Evolutionary conservation across 2,329 filamentous ascomycete genomes (phyloP).

Genomic region (Penicillium thymicola): DNA sequence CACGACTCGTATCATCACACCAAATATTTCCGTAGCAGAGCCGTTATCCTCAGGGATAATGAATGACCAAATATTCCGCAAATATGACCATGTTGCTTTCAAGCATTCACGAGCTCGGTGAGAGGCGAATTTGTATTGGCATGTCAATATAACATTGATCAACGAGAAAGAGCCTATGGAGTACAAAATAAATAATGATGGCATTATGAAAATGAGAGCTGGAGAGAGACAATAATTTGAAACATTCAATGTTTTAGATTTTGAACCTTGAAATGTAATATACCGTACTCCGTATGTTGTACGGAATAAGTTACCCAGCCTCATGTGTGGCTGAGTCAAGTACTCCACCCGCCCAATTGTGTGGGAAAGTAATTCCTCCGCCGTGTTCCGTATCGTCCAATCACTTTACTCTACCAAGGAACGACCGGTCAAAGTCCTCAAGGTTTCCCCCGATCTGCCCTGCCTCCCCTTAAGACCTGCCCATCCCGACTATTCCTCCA

Average conservation of each 20-base stretch:
- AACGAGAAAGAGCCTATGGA: background rate
- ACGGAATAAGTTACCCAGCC: conserved; percentile 2
- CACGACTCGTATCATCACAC: conserved; percentile 38
- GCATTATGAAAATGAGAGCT: background rate
- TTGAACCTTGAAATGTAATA: conserved; percentile 1
- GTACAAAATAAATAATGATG: background rate
- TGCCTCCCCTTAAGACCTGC: conserved; percentile 6
- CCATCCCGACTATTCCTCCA: background rate
- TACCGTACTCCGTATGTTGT: background rate
- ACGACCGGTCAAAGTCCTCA: conserved; percentile 11
- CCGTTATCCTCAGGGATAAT: conserved; percentile 28
- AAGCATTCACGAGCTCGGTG: conserved; percentile 5
- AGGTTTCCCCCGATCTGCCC: conserved; percentile 3
- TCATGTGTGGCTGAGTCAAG: conserved; percentile 13
- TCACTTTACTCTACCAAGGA: conserved; percentile 8
- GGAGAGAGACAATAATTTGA: conserved; percentile 9
- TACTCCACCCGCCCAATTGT: conserved; percentile 12
- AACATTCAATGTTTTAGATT: background rate
- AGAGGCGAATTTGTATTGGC: conserved; percentile 6
- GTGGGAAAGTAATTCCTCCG: conserved; percentile 8
- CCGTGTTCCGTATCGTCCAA: conserved; percentile 13
- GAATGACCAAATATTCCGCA: conserved; percentile 29
- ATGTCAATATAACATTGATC: background rate
- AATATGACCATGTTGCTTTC: conserved; percentile 38
- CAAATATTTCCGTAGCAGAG: conserved; percentile 29